Base-by-base conservation (phyloP, 2,329 filamentous ascomycete genomes). In the Aspergillus ochraceus region DNA sequence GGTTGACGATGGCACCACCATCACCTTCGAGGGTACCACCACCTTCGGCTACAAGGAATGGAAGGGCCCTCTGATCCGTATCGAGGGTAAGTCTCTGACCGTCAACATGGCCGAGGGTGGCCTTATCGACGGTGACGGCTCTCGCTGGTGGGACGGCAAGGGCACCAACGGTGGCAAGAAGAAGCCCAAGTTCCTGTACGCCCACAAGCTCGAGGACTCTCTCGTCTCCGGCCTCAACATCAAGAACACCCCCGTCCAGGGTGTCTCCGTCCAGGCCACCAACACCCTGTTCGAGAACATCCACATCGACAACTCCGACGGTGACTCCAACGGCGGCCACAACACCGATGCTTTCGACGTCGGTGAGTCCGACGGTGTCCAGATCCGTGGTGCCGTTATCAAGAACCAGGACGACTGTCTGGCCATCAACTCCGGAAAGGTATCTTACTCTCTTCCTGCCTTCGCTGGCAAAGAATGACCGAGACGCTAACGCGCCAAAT, bases 181-280 rank as follows among this genome's bases (percentile, higher is more conserved):
- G 22, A 89, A 89, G 81, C 87, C 87, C 65, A 85, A 88, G 77
- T 86, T 88, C 77, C 87, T 88, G 79, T 80, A 75, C 64, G 81
- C 81, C 22, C 74, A 76, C 59, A 50, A 54, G 5, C 61, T 76
- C 54, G 68, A 66, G 24, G 63, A 71, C 55, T 76, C 74, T 17
- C 68, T 65, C 36, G 75, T 77, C 63, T 66, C 62, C 20, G 67
- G 70, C 45, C 60, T 77, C 10, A 65, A 70, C 22, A 68, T 77
- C 64, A 67, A 73, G 68, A 76, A 77, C 65, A 75, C 73, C 24
- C 74, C 73, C 6, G 71, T 76, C 6, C 74, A 76, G 64, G 72
- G 69, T 22, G 72, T 77, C 64, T 73, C 76, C 57, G 61, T 77
- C 11, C 62, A 74, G 51, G 80, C 81, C 12, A 82, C 88, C 68